Base-by-base conservation (phyloP, 306 rosid species). In the Rosa rugosa region DNA sequence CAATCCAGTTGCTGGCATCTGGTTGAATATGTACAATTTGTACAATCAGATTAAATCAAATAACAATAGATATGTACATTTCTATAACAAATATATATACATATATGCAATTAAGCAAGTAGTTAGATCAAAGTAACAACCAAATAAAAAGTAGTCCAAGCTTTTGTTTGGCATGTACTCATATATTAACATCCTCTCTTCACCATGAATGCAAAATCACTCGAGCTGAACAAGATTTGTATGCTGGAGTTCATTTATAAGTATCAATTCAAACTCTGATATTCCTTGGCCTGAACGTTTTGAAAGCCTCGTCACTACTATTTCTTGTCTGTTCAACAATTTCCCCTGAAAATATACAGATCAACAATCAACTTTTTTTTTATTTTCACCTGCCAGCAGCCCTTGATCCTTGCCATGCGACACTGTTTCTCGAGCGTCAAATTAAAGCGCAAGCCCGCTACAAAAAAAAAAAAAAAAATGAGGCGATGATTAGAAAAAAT, bases 241-340 rank as follows among this genome's bases (percentile, higher is more conserved):
- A 74, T 74, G 77, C 18, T 57, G 77, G 16, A 74, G 77, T 57
- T 41, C 77, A 40, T n/a, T 23, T 40, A 74, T 57, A 11, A 74
- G 54, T 7, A 57, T 57, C 20, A 56, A 57, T 1, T 40, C 68
- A 8, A 73, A 73, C 53, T 56, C 68, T 27, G 14, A 2, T 0
- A 34, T 56, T 40, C 77, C 77, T 36, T 73, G 77, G 5, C 14
- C 66, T 36, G 77, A 73, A 34, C 34, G 13, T 13, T 22, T 78
- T 63, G 84, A 81, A 27, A 86, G 90, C 45, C 65, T 73, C 59
- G 84, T 86, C 5, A 86, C 73, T 1, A 84, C 90, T 4, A 81
- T 14, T 67, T 84, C 78, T 72, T 40, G 45, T 0, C 69, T 71
- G 9, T 54, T 41, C n/a, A 50, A 16, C 9, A 84, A 60, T 47